Conservation (phyloP, 345 rosid species). For the Rubroshorea leprosula region DNA sequence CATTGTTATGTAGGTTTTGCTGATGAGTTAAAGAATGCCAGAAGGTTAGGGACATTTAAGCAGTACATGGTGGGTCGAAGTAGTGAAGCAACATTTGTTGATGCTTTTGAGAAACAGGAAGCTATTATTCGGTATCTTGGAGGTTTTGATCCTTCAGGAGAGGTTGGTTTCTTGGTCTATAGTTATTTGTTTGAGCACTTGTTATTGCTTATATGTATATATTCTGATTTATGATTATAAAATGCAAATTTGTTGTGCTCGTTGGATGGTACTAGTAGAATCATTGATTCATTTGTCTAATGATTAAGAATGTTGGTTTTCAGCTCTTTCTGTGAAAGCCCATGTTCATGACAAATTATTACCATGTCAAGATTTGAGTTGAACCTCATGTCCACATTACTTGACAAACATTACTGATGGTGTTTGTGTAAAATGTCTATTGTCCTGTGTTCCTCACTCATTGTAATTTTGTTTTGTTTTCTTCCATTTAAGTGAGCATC, state of each 20-base stretch:
- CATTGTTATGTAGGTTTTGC: constrained; percentile 48
- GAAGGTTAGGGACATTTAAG: constrained; percentile 64
- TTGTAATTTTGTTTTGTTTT: neutral
- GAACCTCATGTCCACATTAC: neutral
- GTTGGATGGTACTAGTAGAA: too few species aligned
- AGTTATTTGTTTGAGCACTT: neutral
- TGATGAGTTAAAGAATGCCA: constrained; percentile 68
- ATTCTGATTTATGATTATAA: too few species aligned
- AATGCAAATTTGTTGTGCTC: neutral
- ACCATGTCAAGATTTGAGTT: neutral
- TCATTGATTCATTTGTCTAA: too few species aligned
- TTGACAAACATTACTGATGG: neutral
- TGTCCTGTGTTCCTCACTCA: neutral
- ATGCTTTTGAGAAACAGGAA: constrained; percentile 81
- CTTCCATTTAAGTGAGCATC: neutral
- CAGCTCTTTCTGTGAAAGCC: too few species aligned
- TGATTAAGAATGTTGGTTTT: too few species aligned
- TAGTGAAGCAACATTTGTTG: constrained; percentile 76
- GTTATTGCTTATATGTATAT: neutral
- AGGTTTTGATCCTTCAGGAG: constrained; percentile 66
- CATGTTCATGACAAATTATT: too few species aligned
- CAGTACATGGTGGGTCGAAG: constrained; percentile 75
- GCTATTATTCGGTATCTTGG: constrained; percentile 68
- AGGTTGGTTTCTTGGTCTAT: constrained; percentile 47
- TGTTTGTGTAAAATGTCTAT: neutral